A percentile compares a stretch with the other conserved stretches of the same genome.
Evolutionary conservation across 768 basidiomycete genomes (phyloP).

Genomic region (Xanthoconium stramineum): DNA sequence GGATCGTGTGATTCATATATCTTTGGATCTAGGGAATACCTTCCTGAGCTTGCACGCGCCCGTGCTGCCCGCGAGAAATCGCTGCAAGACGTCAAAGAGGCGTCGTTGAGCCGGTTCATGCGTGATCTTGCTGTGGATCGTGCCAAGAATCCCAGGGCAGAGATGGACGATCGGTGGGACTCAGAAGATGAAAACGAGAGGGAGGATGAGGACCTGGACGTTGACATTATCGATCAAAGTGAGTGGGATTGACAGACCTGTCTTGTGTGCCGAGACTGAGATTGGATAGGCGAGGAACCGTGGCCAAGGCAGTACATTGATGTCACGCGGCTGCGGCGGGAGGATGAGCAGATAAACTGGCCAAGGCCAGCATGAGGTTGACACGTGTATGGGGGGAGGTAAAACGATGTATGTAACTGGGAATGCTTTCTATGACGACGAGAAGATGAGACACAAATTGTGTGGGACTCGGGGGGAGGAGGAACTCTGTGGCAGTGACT

Average conservation of each 20-base stretch:
- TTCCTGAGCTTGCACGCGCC: constrained; percentile 82
- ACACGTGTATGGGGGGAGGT: constrained; percentile 1
- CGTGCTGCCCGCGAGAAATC: constrained; percentile 60
- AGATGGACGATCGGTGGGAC: constrained; percentile 61
- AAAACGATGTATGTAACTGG: constrained; percentile 5
- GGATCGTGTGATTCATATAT: constrained; percentile 6
- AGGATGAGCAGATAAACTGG: constrained; percentile 63
- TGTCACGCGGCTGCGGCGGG: constrained; percentile 56
- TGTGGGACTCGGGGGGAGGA: neutral
- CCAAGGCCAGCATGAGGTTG: constrained; percentile 56
- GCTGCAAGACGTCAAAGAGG: constrained; percentile 64
- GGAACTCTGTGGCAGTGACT: constrained; percentile 9
- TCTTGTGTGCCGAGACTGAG: constrained; percentile 8
- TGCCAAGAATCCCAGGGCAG: constrained; percentile 55
- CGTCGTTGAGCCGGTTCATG: constrained; percentile 76
- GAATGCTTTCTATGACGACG: constrained; percentile 20
- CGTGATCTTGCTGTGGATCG: constrained; percentile 76
- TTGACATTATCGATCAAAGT: constrained; percentile 73
- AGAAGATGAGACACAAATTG: constrained; percentile 4
- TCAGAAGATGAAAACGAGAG: constrained; percentile 51
- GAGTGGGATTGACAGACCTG: constrained; percentile 29
- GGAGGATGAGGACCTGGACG: constrained; percentile 44
- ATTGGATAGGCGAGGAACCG: constrained; percentile 54
- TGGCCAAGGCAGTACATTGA: constrained; percentile 79
- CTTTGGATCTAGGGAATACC: constrained; percentile 67